Percentiles rank a stretch among this genome's conserved stretches.
Conservation (phyloP, 2,329 filamentous ascomycete species). For the Volutella citrinella region DNA sequence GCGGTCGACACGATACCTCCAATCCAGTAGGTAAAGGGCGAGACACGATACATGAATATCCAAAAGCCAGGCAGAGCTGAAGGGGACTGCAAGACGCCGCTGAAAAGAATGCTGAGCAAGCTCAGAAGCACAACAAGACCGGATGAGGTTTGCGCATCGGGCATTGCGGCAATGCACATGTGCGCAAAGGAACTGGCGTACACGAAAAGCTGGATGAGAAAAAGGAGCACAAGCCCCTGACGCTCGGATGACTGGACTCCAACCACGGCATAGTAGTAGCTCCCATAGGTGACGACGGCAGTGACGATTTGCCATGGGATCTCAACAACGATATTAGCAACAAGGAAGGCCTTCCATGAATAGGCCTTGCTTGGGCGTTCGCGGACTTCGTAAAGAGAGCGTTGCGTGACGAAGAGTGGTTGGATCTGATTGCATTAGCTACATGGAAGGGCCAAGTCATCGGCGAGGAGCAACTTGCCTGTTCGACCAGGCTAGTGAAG, state of each 20-base stretch:
- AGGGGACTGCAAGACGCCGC: constrained; percentile 56
- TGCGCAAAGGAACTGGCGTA: constrained; percentile 66
- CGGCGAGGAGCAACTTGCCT: too few species aligned
- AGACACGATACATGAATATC: constrained; percentile 67
- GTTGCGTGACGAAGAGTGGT: constrained; percentile 66
- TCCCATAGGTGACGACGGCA: constrained; percentile 55
- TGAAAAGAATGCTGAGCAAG: constrained; percentile 54
- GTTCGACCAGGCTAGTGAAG: constrained; percentile 61
- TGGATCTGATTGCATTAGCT: too few species aligned
- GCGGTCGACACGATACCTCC: constrained; percentile 64
- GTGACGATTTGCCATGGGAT: constrained; percentile 62
- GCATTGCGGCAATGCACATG: constrained; percentile 65
- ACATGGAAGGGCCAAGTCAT: too few species aligned
- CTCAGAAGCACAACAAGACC: constrained; percentile 56
- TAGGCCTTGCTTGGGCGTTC: constrained; percentile 64
- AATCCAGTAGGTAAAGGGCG: constrained; percentile 63
- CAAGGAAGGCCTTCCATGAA: constrained; percentile 63
- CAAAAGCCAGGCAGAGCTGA: constrained; percentile 61
- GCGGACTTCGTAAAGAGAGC: constrained; percentile 64
- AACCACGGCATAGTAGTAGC: constrained; percentile 60
- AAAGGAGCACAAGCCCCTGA: constrained; percentile 59
- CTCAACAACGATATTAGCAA: constrained; percentile 64
- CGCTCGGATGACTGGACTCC: constrained; percentile 43
- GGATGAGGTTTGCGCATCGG: constrained; percentile 62
- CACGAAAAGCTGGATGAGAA: constrained; percentile 59